Evolutionary conservation across 208 protist genomes (phyloP).

Genomic region (Leishmania gerbilli): DNA sequence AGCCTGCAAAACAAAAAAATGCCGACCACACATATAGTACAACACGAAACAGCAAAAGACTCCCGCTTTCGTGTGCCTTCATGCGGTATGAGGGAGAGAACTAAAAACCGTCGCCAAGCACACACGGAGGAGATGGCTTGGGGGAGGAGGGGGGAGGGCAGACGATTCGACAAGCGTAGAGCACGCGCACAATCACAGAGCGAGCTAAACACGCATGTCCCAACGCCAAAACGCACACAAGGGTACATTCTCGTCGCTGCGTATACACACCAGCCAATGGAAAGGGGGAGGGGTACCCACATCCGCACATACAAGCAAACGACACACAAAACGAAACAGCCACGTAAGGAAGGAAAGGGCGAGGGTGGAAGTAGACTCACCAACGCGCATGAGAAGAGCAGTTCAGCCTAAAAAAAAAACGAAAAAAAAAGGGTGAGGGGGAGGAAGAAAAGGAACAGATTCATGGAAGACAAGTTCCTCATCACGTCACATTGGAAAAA

Average conservation of each 20-base stretch:
- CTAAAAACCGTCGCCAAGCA: background rate
- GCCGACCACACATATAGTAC: background rate
- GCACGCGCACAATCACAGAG: background rate
- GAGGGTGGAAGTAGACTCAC: background rate
- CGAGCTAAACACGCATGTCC: background rate
- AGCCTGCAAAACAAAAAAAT: background rate
- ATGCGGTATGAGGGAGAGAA: background rate
- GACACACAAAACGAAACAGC: background rate
- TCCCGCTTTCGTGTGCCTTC: background rate
- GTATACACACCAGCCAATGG: background rate
- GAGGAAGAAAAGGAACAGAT: background rate
- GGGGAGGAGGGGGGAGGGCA: background rate
- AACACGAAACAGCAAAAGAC: background rate
- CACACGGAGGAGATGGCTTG: background rate
- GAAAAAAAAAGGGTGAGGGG: background rate
- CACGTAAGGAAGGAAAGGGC: background rate
- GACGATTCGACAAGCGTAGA: background rate
- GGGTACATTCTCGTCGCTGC: background rate
- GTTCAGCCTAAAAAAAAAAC: background rate
- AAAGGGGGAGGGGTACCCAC: background rate
- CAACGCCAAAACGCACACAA: background rate
- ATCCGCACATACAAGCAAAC: background rate
- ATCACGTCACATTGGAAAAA: background rate
- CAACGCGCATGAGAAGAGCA: background rate
- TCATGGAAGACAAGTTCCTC: background rate